phyloP scores from a whole-genome alignment of 805 yeast species.

The Scheffersomyces coipomensis region DNA sequence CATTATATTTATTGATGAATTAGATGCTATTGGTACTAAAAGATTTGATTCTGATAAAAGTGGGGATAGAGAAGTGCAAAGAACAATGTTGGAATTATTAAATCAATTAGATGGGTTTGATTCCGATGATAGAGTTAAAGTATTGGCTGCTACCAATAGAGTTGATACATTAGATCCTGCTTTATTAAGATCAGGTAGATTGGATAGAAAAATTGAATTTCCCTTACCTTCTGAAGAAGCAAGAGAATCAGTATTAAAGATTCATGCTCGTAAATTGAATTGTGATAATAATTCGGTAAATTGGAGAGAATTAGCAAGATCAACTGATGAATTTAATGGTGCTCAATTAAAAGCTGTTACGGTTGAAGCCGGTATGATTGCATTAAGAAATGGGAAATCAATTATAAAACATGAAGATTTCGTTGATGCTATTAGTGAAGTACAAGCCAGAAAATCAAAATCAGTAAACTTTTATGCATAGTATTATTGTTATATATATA shows the following conservation, averaged over 20 bases:
- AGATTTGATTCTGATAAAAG: conserved; percentile 45
- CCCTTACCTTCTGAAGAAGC: conserved; percentile 98
- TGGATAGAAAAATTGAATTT: conserved; percentile 96
- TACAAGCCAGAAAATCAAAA: conserved; percentile 94
- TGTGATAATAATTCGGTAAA: conserved; percentile 82
- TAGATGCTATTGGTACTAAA: conserved; percentile 47
- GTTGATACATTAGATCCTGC: conserved; percentile 99
- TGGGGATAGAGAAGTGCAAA: conserved; percentile 47
- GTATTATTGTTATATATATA: conserved; percentile 4
- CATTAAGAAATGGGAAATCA: conserved; percentile 89
- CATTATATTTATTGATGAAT: conserved; percentile 45
- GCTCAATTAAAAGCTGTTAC: conserved; percentile 99
- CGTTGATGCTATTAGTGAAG: conserved; percentile 97
- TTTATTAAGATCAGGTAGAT: conserved; percentile 90
- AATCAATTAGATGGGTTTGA: conserved; percentile 86
- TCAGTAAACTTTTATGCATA: conserved; percentile 95
- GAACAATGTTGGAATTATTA: conserved; percentile 49
- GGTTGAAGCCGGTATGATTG: conserved; percentile 99
- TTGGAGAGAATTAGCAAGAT: conserved; percentile 97
- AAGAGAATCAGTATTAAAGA: conserved; percentile 92
- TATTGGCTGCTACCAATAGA: conserved; percentile 96
- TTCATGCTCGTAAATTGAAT: conserved; percentile 96
- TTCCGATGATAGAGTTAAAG: conserved; percentile 95
- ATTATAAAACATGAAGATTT: conserved; percentile 95
- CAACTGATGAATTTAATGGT: conserved; percentile 98